Base-by-base conservation (phyloP, 805 yeast species). In the Kuraishia cidri region DNA sequence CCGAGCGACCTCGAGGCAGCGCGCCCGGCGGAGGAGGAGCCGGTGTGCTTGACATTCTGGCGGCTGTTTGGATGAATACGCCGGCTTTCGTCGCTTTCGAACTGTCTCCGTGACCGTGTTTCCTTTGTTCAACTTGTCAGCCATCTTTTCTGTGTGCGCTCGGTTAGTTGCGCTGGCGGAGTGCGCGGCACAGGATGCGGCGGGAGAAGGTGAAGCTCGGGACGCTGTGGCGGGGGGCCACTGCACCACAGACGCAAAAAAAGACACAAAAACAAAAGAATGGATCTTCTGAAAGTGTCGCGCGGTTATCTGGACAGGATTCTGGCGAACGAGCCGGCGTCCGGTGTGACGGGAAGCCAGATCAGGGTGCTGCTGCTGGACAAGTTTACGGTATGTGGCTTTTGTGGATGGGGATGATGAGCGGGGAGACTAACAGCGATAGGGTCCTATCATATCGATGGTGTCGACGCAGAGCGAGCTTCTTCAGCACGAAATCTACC, bases 381-480 rank as follows among this genome's bases (percentile, higher is more conserved):
- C 50, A 62, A 70, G 32, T 66, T 67, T 41, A 90, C 98, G 2
- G 56, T 52, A 18, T 14, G n/a, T 11, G 27, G 27, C 5, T 8
- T 9, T 24, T 24, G 5, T 6, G 15, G 14, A n/a, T 25, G 13
- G 13, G 27, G 10, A 8, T 25, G 8, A 14, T 22, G 18, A 12
- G 11, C 20, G 13, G 11, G 35, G 21, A 22, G 13, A 24, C 32
- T 26, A 21, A 34, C 21, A 15, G 15, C 8, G 7, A 11, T 17
- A 50, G 44, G 83, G 94, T 5, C 68, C 87, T 0, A 75, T 87
- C 16, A 72, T 92, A 15, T 86, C 97, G n/a, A 67, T 92, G 71
- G 76, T 82, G 44, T 74, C 94, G 19, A 82, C 96, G 2, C 98
- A 92, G 52, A 79, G 94, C 3, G 82, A 78, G 35, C 64, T 92